Percentiles rank a stretch among this genome's conserved stretches.
Conservation (phyloP, 768 basidiomycete species). For the Naganishia antarctica region DNA sequence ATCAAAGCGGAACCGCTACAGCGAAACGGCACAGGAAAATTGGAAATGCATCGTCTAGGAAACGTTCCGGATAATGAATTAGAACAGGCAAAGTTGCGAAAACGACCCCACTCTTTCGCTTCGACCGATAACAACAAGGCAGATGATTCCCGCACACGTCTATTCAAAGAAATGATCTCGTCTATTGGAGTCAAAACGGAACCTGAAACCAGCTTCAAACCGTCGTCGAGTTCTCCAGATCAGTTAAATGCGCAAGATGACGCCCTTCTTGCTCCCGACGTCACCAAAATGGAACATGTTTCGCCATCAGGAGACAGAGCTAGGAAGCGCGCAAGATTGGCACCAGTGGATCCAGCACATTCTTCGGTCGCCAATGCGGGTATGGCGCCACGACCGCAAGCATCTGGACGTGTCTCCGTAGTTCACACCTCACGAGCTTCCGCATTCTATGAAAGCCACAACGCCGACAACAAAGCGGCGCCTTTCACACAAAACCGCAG, state of each 20-base stretch:
- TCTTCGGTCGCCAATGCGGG: conserved; percentile 1
- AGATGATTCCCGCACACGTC: conserved; percentile 26
- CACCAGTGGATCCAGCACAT: background rate
- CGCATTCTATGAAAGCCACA: conserved; percentile 29
- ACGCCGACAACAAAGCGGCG: conserved; percentile 24
- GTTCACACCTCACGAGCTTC: conserved; percentile 37
- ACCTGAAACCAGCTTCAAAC: background rate
- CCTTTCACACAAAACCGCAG: background rate
- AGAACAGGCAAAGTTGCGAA: conserved; percentile 39
- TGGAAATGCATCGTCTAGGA: conserved; percentile 13
- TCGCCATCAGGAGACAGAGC: background rate
- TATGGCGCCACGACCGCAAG: conserved; percentile 6
- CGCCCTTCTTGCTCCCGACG: no score
- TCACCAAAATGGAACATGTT: conserved; percentile 9
- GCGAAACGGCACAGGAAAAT: background rate
- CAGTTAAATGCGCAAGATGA: background rate
- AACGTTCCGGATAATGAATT: conserved; percentile 24
- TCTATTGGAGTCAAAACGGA: conserved; percentile 14
- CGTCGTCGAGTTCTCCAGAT: background rate
- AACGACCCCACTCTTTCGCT: conserved; percentile 26
- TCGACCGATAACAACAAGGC: conserved; percentile 30
- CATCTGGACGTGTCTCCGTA: conserved; percentile 32
- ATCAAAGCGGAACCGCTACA: background rate
- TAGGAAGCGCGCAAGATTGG: conserved; percentile 13
- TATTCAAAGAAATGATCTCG: conserved; percentile 41